Percentiles rank a stretch among this genome's conserved stretches.
These are phyloP conservation scores for Sindora glabra DNA, from an alignment of 306 rosid species.

Conservation along the genomic window DNA sequence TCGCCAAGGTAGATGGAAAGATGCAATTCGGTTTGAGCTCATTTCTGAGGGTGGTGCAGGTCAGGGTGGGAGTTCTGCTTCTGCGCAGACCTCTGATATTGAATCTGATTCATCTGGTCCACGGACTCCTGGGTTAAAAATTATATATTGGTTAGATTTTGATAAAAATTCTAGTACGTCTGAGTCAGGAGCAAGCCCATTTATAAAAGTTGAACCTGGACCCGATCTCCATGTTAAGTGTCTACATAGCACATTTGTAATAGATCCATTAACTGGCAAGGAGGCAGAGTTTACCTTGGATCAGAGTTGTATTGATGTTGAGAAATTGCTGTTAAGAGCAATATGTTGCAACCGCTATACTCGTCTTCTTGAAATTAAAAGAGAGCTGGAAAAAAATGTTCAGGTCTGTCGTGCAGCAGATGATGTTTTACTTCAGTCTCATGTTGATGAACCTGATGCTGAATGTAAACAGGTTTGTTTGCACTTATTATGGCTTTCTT, in stretches of 20 bases:
- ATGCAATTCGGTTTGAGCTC: slow-evolving; percentile 87
- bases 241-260: slow-evolving; percentile 71
- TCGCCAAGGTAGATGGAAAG: slow-evolving; percentile 96
- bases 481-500: background rate
- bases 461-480: slow-evolving; percentile 62
- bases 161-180: slow-evolving; percentile 59
- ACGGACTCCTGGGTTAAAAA: slow-evolving; percentile 85
- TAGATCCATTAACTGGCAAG: slow-evolving; percentile 83
- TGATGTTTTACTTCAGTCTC: slow-evolving; percentile 72
- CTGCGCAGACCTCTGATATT: slow-evolving; percentile 71
- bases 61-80: slow-evolving; percentile 57
- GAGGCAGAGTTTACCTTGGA: slow-evolving; percentile 81
- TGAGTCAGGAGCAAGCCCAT: slow-evolving; percentile 67
- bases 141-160: slow-evolving; percentile 86
- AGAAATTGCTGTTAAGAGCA: slow-evolving; percentile 80
- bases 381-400: slow-evolving; percentile 60
- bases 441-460: slow-evolving; percentile 41
- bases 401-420: slow-evolving; percentile 62
- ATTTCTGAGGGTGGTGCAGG: slow-evolving; percentile 57
- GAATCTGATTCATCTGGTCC: slow-evolving; percentile 72
- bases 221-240: slow-evolving; percentile 81
- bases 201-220: slow-evolving; percentile 87
- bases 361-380: slow-evolving; percentile 87
- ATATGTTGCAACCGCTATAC: slow-evolving; percentile 88
- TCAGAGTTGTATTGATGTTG: slow-evolving; percentile 91